phyloP scores from a whole-genome alignment of 305 asterid genomes.

The Solanum hybrid region DNA sequence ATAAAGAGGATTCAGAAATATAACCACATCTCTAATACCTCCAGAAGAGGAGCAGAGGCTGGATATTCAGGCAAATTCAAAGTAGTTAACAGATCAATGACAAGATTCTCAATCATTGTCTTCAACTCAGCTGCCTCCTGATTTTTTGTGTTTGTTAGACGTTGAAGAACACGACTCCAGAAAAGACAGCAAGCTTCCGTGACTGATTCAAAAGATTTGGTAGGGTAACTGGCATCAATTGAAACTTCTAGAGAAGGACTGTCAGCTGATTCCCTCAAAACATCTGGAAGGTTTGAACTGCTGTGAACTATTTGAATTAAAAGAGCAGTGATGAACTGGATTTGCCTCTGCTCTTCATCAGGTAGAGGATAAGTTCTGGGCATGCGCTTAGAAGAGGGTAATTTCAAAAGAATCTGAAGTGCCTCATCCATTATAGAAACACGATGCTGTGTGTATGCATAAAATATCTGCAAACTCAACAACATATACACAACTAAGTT shows the following conservation, averaged over 20 bases:
- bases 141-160: slow-evolving; percentile 71
- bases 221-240: slow-evolving; percentile 66
- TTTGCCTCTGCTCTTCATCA: slow-evolving; percentile 95
- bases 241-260: slow-evolving; percentile 58
- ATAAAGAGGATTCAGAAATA: not conserved
- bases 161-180: slow-evolving; percentile 98
- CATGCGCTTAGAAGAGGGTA: slow-evolving; percentile 83
- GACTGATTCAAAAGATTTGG: slow-evolving; percentile 80
- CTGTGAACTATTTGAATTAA: slow-evolving; percentile 78
- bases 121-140: slow-evolving; percentile 92
- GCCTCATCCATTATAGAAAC: slow-evolving; percentile 93
- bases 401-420: slow-evolving; percentile 77
- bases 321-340: slow-evolving; percentile 86
- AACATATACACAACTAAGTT: not conserved
- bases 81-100: slow-evolving; percentile 81
- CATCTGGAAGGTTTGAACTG: slow-evolving; percentile 91
- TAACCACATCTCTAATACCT: slow-evolving; percentile 35
- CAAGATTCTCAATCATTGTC: slow-evolving; percentile 89
- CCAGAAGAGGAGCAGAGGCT: slow-evolving; percentile 86
- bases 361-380: slow-evolving; percentile 95
- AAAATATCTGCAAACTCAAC: slow-evolving; percentile 55
- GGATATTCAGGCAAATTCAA: slow-evolving; percentile 96
- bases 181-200: slow-evolving; percentile 96
- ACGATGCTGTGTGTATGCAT: slow-evolving; percentile 68
- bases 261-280: slow-evolving; percentile 50